Conservation (phyloP, 306 rosid species). For the Rosa rugosa region DNA sequence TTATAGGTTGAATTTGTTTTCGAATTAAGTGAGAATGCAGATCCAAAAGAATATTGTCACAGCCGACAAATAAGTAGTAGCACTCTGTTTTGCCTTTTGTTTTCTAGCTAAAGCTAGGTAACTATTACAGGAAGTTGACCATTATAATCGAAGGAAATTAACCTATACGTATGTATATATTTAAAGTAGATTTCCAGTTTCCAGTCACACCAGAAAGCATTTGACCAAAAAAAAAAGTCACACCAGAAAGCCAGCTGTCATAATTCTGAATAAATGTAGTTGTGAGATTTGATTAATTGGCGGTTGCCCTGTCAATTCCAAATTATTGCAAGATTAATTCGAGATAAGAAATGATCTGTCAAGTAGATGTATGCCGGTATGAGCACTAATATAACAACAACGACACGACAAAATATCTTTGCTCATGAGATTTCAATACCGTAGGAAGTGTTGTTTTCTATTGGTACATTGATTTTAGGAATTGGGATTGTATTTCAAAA, state of each 20-base stretch:
- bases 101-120: neutral
- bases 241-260: constrained; percentile 4
- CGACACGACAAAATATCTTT: neutral
- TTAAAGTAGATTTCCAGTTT: neutral
- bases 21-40: neutral
- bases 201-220: neutral
- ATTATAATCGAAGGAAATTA: neutral
- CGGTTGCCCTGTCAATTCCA: constrained; percentile 13
- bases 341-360: neutral
- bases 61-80: neutral
- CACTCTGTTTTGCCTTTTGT: neutral
- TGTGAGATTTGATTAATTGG: constrained; percentile 1
- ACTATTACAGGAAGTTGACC: neutral
- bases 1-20: neutral
- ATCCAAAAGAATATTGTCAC: neutral
- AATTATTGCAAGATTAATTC: neutral
- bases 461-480: too few relatives aligned
- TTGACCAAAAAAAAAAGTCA: neutral
- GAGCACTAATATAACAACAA: neutral
- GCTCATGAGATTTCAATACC: neutral
- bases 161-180: too few relatives aligned
- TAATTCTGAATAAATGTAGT: neutral
- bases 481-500: too few relatives aligned
- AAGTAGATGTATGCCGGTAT: neutral
- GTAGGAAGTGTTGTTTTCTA: neutral